phyloP scores from a whole-genome alignment of 148 eudicot genomes.

The Silene latifolia region DNA sequence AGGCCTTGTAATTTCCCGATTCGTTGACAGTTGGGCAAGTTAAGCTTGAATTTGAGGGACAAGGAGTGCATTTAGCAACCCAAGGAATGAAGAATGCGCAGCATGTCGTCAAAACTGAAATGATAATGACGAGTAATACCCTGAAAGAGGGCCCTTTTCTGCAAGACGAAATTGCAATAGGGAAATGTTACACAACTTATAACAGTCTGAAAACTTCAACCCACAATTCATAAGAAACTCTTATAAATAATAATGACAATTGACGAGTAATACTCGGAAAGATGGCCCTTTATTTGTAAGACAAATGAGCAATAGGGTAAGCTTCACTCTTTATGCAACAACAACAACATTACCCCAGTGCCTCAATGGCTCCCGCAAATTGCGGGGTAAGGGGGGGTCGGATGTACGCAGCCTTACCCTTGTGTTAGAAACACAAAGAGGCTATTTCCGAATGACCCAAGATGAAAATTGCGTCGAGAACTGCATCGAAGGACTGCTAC shows the following conservation, averaged over 20 bases:
- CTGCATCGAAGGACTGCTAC: too few species aligned
- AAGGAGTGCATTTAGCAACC: slow-evolving; percentile 39
- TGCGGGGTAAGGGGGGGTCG: too few species aligned
- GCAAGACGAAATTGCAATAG: slow-evolving; percentile 18
- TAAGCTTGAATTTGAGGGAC: slow-evolving; percentile 28
- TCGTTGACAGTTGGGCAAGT: slow-evolving; percentile 43
- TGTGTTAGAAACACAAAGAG: too few species aligned
- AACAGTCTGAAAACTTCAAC: background rate
- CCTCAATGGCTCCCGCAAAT: too few species aligned
- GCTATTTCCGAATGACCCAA: too few species aligned
- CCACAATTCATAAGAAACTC: background rate
- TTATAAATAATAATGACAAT: slow-evolving; percentile 8
- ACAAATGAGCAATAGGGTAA: background rate
- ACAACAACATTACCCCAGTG: too few species aligned
- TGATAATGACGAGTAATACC: slow-evolving; percentile 35
- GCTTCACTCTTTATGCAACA: background rate
- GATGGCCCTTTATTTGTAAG: background rate
- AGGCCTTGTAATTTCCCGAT: slow-evolving; percentile 47
- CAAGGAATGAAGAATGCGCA: slow-evolving; percentile 51
- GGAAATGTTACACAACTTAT: background rate
- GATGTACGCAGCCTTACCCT: too few species aligned
- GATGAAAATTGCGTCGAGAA: too few species aligned
- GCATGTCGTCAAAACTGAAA: slow-evolving; percentile 44
- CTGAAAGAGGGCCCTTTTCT: slow-evolving; percentile 48
- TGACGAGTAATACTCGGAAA: background rate